Evolutionary conservation across 768 basidiomycete species (phyloP).

Genomic region (Suillus fuscotomentosus): DNA sequence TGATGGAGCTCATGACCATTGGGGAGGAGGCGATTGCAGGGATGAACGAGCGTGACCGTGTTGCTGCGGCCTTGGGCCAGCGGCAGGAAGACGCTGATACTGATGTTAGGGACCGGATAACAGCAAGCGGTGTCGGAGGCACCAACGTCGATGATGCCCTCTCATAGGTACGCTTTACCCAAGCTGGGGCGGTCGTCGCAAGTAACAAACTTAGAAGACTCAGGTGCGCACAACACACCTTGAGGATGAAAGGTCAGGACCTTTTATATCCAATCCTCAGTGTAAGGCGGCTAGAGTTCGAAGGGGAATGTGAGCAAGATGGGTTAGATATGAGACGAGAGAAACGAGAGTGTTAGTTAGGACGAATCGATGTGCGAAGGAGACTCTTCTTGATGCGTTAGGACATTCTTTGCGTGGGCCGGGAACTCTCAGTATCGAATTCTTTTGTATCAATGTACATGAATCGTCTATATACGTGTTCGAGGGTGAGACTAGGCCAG

Average conservation of each 20-base stretch:
- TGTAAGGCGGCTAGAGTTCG: no score
- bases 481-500: no score
- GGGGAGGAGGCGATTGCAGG: conserved; percentile 33
- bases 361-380: no score
- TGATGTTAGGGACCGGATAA: background rate
- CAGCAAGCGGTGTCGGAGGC: background rate
- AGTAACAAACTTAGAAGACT: background rate
- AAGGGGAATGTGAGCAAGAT: no score
- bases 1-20: conserved; percentile 30
- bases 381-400: no score
- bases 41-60: conserved; percentile 29
- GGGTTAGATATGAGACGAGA: no score
- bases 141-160: no score
- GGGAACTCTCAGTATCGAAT: no score
- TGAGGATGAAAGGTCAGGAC: background rate
- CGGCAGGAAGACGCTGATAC: conserved; percentile 6
- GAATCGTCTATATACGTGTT: no score
- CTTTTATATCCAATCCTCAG: background rate
- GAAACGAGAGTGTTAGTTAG: no score
- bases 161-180: background rate
- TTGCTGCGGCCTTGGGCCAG: conserved; percentile 12
- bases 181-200: background rate
- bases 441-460: no score
- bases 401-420: no score
- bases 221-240: background rate